Conservation (phyloP, 228 moss, liverwort and hornwort genomes). For the Sphagnum magellanicum region DNA sequence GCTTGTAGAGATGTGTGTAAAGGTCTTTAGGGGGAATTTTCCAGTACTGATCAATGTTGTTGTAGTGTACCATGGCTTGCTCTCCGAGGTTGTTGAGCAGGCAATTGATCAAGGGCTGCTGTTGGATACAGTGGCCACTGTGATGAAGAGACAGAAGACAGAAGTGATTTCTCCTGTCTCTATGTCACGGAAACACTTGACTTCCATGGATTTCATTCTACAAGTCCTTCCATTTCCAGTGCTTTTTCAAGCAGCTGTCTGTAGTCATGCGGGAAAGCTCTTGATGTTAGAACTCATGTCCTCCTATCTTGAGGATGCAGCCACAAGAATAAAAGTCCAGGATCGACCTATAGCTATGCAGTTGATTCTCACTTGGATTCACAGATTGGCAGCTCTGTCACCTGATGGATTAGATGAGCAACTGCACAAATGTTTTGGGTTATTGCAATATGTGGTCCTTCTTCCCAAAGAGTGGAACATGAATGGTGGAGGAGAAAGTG, state of each 20-base stretch:
- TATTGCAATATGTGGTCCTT: constrained; percentile 41
- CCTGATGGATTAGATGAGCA: constrained; percentile 18
- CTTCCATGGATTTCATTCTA: constrained; percentile 17
- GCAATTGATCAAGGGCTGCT: constrained; percentile 13
- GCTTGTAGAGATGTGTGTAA: constrained; percentile 36
- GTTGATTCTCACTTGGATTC: constrained; percentile 54
- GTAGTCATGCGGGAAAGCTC: constrained; percentile 25
- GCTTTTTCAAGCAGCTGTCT: constrained; percentile 52
- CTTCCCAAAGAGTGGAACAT: constrained; percentile 9
- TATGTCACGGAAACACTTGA: neutral
- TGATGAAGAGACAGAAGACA: neutral
- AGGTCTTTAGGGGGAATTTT: constrained; percentile 32
- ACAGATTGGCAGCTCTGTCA: constrained; percentile 31
- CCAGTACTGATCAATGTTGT: constrained; percentile 52
- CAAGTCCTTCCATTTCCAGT: constrained; percentile 53
- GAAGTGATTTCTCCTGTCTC: neutral
- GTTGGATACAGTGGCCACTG: constrained; percentile 2
- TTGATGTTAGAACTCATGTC: constrained; percentile 34
- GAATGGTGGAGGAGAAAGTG: constrained; percentile 13
- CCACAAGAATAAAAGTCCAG: constrained; percentile 18
- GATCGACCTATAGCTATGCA: constrained; percentile 38
- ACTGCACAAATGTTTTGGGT: constrained; percentile 50
- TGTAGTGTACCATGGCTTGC: constrained; percentile 42
- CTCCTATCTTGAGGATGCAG: constrained; percentile 38
- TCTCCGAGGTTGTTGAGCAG: constrained; percentile 40